Base-by-base conservation (phyloP, 192 early-diverging fungal species). In the Coemansia sp. region DNA sequence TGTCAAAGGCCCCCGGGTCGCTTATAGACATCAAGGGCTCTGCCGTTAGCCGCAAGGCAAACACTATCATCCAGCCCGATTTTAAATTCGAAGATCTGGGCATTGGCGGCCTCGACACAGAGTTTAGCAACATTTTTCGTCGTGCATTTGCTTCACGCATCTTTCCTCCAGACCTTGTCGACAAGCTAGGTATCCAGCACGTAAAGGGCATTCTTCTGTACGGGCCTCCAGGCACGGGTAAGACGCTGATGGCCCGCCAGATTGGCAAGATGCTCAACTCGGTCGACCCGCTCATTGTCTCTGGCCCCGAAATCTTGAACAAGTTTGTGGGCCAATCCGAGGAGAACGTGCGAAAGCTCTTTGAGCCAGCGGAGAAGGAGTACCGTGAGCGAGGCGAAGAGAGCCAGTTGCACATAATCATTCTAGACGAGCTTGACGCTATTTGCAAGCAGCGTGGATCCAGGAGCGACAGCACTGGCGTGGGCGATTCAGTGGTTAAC, bases 211-310 rank as follows among this genome's bases (percentile, higher is more conserved):
- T 95, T 68, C 79, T 94, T 61, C 80, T 94, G 4, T 94, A 91
- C 77, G 95, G 96, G 19, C 95, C 97, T 38, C 95, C 97, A 0
- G 96, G 97, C 63, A 99, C 97, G 0, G 97, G 97, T 46, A 99
- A 99, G 76, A 99, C 97, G 19, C 82, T 98, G 58, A 95, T 99
- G 90, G 97, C 97, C 8, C 90, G 97, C 10, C 96, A 99, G 81
- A 99, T 99, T 64, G 97, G 96, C 21, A 98, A 98, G 70, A 98
- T 99, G 97, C 87, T 99, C 63, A 98, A 98, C 72, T 90, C 93
- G 4, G 86, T 86, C 27, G 97, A 99, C 53, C 96, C 96, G 36
- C 87, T 92, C 64, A 94, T 99, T 68, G 95, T 99, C 25, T 97
- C 94, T 78, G 97, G 97, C 12, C 97, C 96, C 3, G 95, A 98